phyloP scores from a whole-genome alignment of 1,284 basidiomycete species.

The Ustilago tritici region DNA sequence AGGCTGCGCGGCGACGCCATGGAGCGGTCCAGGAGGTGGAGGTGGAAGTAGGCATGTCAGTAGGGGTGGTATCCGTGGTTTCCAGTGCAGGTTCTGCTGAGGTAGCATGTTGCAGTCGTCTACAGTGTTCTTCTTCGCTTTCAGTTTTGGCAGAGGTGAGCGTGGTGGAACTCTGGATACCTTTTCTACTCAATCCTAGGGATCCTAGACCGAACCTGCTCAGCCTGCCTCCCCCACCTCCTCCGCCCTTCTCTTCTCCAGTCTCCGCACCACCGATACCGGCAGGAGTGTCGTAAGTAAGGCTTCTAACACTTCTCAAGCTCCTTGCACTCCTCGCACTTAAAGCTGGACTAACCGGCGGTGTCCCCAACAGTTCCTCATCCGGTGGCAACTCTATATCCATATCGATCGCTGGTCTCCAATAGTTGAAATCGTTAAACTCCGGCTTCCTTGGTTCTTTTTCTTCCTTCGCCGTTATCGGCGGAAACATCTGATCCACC shows the following conservation, averaged over 20 bases:
- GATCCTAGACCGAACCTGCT: constrained; percentile 56
- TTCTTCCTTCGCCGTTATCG: constrained; percentile 81
- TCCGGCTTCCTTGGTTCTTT: constrained; percentile 77
- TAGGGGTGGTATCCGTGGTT: neutral
- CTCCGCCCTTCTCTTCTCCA: constrained; percentile 8
- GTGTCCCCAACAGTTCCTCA: constrained; percentile 79
- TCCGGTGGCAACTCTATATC: constrained; percentile 77
- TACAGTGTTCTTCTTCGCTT: neutral
- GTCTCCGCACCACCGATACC: constrained; percentile 8
- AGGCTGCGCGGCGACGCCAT: constrained; percentile 50
- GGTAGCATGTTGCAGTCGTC: constrained; percentile 13
- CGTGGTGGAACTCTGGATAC: constrained; percentile 2
- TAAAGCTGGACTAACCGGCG: constrained; percentile 83
- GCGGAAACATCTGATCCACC: constrained; percentile 99
- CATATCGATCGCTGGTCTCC: constrained; percentile 78
- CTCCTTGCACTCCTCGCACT: constrained; percentile 83
- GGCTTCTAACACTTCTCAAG: constrained; percentile 36
- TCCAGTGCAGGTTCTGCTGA: constrained; percentile 33
- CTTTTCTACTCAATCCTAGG: constrained; percentile 35
- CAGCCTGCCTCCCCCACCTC: constrained; percentile 37
- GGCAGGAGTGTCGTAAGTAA: constrained; percentile 33
- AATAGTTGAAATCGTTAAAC: constrained; percentile 97
- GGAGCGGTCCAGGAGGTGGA: constrained; percentile 48
- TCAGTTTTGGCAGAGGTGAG: neutral
- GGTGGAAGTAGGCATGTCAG: neutral